Evolutionary conservation across 768 basidiomycete species (phyloP).

Genomic region (Serendipita sp.): DNA sequence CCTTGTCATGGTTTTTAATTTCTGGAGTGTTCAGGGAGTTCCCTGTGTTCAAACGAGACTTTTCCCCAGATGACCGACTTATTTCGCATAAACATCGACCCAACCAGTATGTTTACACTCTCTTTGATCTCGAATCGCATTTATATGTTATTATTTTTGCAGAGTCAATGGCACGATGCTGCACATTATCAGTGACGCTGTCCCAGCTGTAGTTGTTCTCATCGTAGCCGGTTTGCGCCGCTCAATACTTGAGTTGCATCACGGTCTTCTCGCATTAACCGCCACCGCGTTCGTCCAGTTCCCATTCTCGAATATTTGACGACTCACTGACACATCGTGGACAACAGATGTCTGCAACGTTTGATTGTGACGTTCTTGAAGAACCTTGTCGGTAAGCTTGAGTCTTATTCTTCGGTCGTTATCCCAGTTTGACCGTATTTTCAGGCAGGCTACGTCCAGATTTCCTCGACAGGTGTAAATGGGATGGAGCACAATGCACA

Average conservation of each 20-base stretch:
- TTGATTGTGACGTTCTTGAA: constrained; percentile 38
- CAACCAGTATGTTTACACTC: constrained; percentile 28
- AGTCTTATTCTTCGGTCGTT: not conserved
- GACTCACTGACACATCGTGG: not conserved
- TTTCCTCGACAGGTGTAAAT: constrained; percentile 48
- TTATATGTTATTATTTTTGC: not conserved
- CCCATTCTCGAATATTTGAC: constrained; percentile 18
- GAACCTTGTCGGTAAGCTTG: constrained; percentile 35
- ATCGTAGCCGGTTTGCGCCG: constrained; percentile 24
- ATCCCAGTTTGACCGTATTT: not conserved
- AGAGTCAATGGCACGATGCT: constrained; percentile 38
- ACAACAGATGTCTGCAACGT: constrained; percentile 27
- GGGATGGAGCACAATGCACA: constrained; percentile 38
- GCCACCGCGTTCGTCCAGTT: constrained; percentile 21
- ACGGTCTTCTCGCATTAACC: constrained; percentile 36
- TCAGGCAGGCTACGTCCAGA: constrained; percentile 42
- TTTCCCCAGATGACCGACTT: constrained; percentile 31
- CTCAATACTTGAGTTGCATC: constrained; percentile 39
- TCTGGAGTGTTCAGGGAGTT: constrained; percentile 20
- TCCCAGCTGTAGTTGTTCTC: constrained; percentile 29
- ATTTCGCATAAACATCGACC: constrained; percentile 36
- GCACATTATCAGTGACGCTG: constrained; percentile 28
- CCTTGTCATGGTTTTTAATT: constrained; percentile 16
- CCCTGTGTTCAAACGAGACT: constrained; percentile 35
- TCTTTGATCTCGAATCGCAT: not conserved